A percentile compares a stretch with the other conserved stretches of the same genome.
Evolutionary conservation across 78 protist genomes (phyloP).

Genomic region (Chrysochromulina parva): DNA sequence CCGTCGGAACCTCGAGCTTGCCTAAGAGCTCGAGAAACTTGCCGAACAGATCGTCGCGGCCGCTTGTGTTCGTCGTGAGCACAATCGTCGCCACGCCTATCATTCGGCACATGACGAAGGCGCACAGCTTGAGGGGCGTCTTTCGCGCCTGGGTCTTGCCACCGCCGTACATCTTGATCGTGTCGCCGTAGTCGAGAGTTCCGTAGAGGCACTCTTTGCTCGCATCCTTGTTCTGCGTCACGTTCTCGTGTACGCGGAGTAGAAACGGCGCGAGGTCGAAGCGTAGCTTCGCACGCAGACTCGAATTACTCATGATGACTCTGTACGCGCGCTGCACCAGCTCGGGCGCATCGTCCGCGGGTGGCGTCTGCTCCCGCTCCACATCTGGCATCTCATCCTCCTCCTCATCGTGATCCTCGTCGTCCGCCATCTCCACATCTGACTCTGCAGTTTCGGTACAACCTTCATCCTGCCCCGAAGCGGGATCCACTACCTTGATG

Average conservation of each 20-base stretch:
- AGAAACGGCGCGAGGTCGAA: background rate
- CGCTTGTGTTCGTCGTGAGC: background rate
- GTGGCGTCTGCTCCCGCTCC: too few species aligned
- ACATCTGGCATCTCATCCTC: too few species aligned
- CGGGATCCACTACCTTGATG: too few species aligned
- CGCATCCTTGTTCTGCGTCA: background rate
- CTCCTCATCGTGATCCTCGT: too few species aligned
- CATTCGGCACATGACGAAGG: background rate
- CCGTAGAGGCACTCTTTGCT: background rate
- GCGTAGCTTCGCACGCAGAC: background rate
- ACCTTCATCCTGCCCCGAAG: too few species aligned
- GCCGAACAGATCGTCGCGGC: background rate
- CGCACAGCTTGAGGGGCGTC: constrained; percentile 6
- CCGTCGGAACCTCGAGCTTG: too few species aligned
- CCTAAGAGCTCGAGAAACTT: background rate
- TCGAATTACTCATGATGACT: background rate
- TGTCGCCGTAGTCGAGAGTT: background rate
- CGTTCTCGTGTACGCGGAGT: background rate
- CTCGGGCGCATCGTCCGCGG: too few species aligned
- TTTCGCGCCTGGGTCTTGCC: background rate
- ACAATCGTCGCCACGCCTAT: background rate
- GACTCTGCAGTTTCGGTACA: too few species aligned
- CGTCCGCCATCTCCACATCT: too few species aligned
- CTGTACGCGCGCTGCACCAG: background rate
- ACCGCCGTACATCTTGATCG: background rate